These are phyloP conservation scores for Globisporangium yorkense DNA, from an alignment of 352 stramenopile genomes.

Conservation along the genomic window DNA sequence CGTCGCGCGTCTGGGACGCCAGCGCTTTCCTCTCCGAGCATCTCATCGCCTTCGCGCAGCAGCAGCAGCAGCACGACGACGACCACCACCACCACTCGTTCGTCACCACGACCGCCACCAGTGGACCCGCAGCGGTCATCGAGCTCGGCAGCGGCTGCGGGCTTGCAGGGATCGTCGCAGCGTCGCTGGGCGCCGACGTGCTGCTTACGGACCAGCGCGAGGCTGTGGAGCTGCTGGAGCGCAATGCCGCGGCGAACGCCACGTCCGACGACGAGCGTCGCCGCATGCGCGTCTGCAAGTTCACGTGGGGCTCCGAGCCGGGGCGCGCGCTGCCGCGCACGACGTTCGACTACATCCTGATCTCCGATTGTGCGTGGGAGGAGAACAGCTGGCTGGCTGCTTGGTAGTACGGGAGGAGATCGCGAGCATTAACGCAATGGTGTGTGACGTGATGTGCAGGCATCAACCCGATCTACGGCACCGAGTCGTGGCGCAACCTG, in stretches of 20 bases:
- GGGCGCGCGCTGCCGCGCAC: slow-evolving; percentile 14
- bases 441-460: slow-evolving; percentile 12
- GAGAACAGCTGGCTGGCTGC: background rate
- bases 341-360: slow-evolving; percentile 56
- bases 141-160: slow-evolving; percentile 78
- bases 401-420: background rate
- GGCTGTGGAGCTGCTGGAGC: slow-evolving; percentile 55
- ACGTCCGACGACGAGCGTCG: slow-evolving; percentile 23
- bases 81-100: background rate
- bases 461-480: slow-evolving; percentile 84
- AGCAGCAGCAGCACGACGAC: slow-evolving; percentile 1
- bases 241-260: slow-evolving; percentile 54
- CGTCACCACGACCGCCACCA: background rate
- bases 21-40: slow-evolving; percentile 61
- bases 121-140: slow-evolving; percentile 28
- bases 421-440: background rate
- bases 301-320: slow-evolving; percentile 47
- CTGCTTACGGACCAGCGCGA: slow-evolving; percentile 70
- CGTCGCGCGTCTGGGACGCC: slow-evolving; percentile 66
- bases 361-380: slow-evolving; percentile 66
- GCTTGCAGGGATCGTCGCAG: slow-evolving; percentile 62
- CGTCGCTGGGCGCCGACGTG: slow-evolving; percentile 53
- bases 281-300: slow-evolving; percentile 45
- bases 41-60: slow-evolving; percentile 35
- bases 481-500: slow-evolving; percentile 72